Evolutionary conservation across 768 basidiomycete genomes (phyloP).

Genomic region (Phaeotremella fagi): DNA sequence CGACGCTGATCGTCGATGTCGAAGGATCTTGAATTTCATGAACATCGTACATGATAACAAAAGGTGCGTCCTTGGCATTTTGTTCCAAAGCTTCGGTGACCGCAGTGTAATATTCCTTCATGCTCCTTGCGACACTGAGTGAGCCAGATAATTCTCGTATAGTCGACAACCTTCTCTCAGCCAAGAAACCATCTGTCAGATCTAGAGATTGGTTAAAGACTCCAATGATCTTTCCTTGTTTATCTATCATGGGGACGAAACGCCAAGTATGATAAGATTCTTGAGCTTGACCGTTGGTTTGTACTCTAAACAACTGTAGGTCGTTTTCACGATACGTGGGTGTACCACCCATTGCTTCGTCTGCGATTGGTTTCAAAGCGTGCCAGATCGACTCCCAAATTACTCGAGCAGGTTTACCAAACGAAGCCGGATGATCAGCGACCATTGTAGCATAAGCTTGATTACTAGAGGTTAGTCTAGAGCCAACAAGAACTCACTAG

Average conservation of each 20-base stretch:
- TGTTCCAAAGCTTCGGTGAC: constrained; percentile 26
- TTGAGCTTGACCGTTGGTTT: constrained; percentile 13
- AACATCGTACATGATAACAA: constrained; percentile 32
- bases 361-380: constrained; percentile 17
- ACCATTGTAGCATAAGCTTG: constrained; percentile 22
- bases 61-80: constrained; percentile 36
- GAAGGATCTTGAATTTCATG: background rate
- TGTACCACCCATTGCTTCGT: constrained; percentile 10
- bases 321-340: constrained; percentile 26
- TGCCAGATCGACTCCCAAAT: constrained; percentile 30
- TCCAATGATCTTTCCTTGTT: constrained; percentile 24
- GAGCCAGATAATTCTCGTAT: constrained; percentile 33
- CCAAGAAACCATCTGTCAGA: constrained; percentile 27
- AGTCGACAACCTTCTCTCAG: constrained; percentile 23
- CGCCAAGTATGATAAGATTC: constrained; percentile 38
- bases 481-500: constrained; percentile 19
- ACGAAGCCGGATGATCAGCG: constrained; percentile 20
- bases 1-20: no score
- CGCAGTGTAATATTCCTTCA: constrained; percentile 26
- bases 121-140: constrained; percentile 19
- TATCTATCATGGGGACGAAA: constrained; percentile 29
- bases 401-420: constrained; percentile 25
- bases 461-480: constrained; percentile 15
- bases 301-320: constrained; percentile 15
- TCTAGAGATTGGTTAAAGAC: constrained; percentile 36